A percentile compares a stretch with the other conserved stretches of the same genome.
These are phyloP conservation scores for Aspergillus mulundensis DNA, from an alignment of 495 filamentous ascomycete genomes.

Conservation along the genomic window DNA sequence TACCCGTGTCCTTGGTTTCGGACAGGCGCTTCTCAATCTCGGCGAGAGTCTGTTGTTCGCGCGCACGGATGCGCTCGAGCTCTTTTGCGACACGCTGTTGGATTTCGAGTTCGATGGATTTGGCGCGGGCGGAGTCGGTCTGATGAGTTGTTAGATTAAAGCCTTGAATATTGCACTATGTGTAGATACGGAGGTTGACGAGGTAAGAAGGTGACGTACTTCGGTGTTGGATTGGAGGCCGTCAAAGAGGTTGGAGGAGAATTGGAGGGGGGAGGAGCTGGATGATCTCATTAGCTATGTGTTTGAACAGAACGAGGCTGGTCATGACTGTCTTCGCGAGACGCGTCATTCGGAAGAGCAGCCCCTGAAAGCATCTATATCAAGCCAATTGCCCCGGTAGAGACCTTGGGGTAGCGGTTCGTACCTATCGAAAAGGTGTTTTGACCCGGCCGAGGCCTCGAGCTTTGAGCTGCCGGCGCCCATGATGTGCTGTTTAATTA, in stretches of 20 bases:
- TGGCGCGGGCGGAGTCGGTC: constrained; percentile 82
- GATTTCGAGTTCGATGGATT: constrained; percentile 79
- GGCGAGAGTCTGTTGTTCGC: constrained; percentile 55
- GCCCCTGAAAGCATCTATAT: neutral
- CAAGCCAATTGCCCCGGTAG: neutral
- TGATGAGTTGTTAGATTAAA: constrained; percentile 28
- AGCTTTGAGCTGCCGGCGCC: constrained; percentile 53
- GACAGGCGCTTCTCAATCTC: constrained; percentile 54
- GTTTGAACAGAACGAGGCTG: too few relatives aligned
- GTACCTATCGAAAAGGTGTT: constrained; percentile 53
- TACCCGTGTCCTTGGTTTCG: constrained; percentile 33
- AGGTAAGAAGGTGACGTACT: constrained; percentile 48
- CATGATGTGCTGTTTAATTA: constrained; percentile 30
- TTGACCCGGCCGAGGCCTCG: constrained; percentile 42
- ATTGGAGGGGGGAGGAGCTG: constrained; percentile 78
- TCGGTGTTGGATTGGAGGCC: constrained; percentile 78
- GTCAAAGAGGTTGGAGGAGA: constrained; percentile 80
- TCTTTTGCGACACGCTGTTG: constrained; percentile 83
- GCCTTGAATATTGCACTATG: neutral
- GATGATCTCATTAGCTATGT: neutral
- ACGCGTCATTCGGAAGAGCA: neutral
- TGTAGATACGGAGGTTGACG: neutral
- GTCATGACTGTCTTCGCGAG: neutral
- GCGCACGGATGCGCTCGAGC: constrained; percentile 67
- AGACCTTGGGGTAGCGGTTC: neutral